A percentile compares a stretch with the other conserved stretches of the same genome.
phyloP scores from a whole-genome alignment of 768 basidiomycete species.

The Xerocomus potaroensis region DNA sequence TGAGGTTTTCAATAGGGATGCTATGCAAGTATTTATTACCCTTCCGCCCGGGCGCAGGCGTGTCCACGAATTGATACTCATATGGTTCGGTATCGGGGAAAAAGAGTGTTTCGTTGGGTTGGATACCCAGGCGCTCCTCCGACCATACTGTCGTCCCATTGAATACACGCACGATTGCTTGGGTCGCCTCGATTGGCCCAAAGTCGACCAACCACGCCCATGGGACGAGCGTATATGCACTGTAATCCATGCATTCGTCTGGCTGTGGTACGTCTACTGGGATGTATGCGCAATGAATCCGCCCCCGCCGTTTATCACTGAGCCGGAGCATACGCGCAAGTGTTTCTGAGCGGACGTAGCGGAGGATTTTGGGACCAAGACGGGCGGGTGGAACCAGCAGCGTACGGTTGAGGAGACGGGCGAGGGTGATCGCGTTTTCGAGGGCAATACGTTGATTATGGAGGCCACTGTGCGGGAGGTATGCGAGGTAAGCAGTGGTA shows the following conservation, averaged over 20 bases:
- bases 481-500: conserved; percentile 54
- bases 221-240: conserved; percentile 56
- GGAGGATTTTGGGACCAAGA: conserved; percentile 57
- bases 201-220: conserved; percentile 73
- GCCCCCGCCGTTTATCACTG: conserved; percentile 45
- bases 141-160: conserved; percentile 41
- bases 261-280: conserved; percentile 35
- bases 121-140: conserved; percentile 22
- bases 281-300: conserved; percentile 46
- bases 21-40: conserved; percentile 10
- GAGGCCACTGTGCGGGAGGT: conserved; percentile 80
- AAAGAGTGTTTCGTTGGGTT: conserved; percentile 36
- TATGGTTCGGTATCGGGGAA: conserved; percentile 58
- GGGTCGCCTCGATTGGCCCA: conserved; percentile 32
- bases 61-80: conserved; percentile 34
- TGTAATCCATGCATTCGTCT: conserved; percentile 58
- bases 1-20: conserved; percentile 12
- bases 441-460: conserved; percentile 86
- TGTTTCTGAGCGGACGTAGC: conserved; percentile 52
- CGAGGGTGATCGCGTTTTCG: conserved; percentile 77
- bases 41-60: conserved; percentile 2
- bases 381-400: conserved; percentile 74
- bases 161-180: conserved; percentile 45
- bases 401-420: conserved; percentile 67
- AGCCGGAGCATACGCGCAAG: conserved; percentile 43